A percentile compares a stretch with the other conserved stretches of the same genome.
These are phyloP conservation scores for Didymella exigua DNA, from an alignment of 2,329 filamentous ascomycete genomes.

Conservation along the genomic window DNA sequence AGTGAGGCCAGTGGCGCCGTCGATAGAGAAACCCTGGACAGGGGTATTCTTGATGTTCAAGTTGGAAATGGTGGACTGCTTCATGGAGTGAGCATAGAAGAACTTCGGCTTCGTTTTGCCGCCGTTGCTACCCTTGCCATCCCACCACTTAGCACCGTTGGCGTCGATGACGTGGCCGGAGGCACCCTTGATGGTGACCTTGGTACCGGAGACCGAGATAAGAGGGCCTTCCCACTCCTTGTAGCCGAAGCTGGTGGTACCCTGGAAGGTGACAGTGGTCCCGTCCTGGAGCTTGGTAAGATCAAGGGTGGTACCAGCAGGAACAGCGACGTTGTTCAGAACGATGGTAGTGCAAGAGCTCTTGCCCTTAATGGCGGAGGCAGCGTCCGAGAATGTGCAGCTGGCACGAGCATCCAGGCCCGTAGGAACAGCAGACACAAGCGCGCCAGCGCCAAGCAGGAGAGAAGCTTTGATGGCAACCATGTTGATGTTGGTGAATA, in stretches of 20 bases:
- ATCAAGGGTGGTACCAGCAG: slow-evolving; percentile 64
- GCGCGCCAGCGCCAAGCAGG: slow-evolving; percentile 36
- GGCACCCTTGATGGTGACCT: slow-evolving; percentile 65
- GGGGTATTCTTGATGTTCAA: slow-evolving; percentile 62
- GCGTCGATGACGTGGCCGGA: slow-evolving; percentile 62
- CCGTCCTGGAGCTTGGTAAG: slow-evolving; percentile 59
- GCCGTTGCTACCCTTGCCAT: slow-evolving; percentile 54
- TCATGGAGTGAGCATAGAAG: slow-evolving; percentile 62
- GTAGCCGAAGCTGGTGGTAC: slow-evolving; percentile 71
- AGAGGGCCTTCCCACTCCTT: slow-evolving; percentile 69
- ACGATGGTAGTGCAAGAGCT: slow-evolving; percentile 60
- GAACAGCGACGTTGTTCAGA: slow-evolving; percentile 61
- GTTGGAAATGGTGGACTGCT: slow-evolving; percentile 55
- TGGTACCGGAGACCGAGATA: slow-evolving; percentile 62
- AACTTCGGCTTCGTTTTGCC: slow-evolving; percentile 58
- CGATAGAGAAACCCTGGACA: slow-evolving; percentile 59
- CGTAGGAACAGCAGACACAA: slow-evolving; percentile 40
- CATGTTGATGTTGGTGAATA: slow-evolving; percentile 21
- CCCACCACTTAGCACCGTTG: slow-evolving; percentile 60
- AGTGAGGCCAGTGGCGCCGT: slow-evolving; percentile 52
- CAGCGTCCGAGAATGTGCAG: slow-evolving; percentile 63
- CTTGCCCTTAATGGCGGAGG: slow-evolving; percentile 56
- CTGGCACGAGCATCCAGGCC: slow-evolving; percentile 39
- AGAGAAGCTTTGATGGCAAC: slow-evolving; percentile 30
- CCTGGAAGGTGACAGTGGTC: slow-evolving; percentile 66